phyloP scores from a whole-genome alignment of 2,329 filamentous ascomycete species.

The Neonectria punicea region DNA sequence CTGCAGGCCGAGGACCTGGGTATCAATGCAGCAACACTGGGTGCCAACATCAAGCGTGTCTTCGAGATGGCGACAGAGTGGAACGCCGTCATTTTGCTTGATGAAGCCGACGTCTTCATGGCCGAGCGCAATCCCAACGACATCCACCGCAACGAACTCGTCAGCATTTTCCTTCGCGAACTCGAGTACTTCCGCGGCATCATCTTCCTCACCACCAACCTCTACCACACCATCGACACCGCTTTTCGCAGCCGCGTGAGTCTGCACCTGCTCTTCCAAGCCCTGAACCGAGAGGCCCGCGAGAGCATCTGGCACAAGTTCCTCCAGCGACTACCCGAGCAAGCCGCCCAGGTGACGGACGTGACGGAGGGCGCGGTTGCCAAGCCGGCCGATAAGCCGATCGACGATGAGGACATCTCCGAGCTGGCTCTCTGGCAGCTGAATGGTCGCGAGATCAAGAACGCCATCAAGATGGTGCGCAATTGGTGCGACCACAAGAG shows the following conservation, averaged over 20 bases:
- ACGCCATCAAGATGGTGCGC: conserved; percentile 57
- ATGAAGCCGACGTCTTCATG: conserved; percentile 66
- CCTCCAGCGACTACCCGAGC: conserved; percentile 48
- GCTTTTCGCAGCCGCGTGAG: conserved; percentile 59
- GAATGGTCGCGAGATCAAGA: conserved; percentile 61
- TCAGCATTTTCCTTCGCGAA: conserved; percentile 59
- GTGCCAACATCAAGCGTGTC: conserved; percentile 57
- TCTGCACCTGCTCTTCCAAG: conserved; percentile 57
- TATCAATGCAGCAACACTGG: conserved; percentile 54
- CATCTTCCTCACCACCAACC: conserved; percentile 58
- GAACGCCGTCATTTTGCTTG: conserved; percentile 62
- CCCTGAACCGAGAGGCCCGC: conserved; percentile 52
- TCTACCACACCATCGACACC: conserved; percentile 55
- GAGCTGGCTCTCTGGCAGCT: conserved; percentile 54
- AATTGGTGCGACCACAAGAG: conserved; percentile 58
- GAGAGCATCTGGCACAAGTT: conserved; percentile 59
- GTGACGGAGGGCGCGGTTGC: conserved; percentile 1
- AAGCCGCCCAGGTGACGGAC: conserved; percentile 15
- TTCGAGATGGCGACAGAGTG: conserved; percentile 61
- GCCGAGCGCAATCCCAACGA: conserved; percentile 57
- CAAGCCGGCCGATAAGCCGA: conserved; percentile 18
- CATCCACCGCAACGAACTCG: conserved; percentile 60
- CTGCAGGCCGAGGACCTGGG: conserved; percentile 61
- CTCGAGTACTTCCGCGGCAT: conserved; percentile 58
- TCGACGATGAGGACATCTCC: conserved; percentile 50